These are phyloP conservation scores for Puccinia brachypodii DNA, from an alignment of 1,284 basidiomycete species.

Conservation along the genomic window DNA sequence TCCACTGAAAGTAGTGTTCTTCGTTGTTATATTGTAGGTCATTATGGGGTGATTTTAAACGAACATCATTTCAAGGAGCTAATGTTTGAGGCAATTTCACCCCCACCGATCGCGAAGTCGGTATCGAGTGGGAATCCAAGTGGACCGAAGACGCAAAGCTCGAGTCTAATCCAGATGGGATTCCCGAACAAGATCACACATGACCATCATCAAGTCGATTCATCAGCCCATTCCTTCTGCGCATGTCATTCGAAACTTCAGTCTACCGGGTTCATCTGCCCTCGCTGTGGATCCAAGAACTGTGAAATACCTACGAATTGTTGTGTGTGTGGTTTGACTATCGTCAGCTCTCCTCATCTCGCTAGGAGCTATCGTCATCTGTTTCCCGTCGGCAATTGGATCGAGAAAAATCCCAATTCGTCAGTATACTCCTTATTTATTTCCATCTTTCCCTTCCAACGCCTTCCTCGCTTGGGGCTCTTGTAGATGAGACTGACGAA, in stretches of 20 bases:
- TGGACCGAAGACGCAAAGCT: constrained; percentile 57
- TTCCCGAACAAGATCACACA: constrained; percentile 89
- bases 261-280: constrained; percentile 89
- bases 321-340: constrained; percentile 93
- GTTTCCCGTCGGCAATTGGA: constrained; percentile 81
- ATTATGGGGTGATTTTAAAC: constrained; percentile 92
- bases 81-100: constrained; percentile 91
- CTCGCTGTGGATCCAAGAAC: constrained; percentile 83
- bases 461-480: constrained; percentile 51
- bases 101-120: constrained; percentile 68
- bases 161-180: constrained; percentile 88
- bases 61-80: constrained; percentile 95
- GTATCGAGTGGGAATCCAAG: constrained; percentile 63
- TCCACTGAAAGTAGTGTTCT: not conserved
- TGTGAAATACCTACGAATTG: constrained; percentile 99
- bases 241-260: constrained; percentile 89
- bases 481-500: constrained; percentile 27
- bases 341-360: constrained; percentile 94
- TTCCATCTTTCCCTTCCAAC: constrained; percentile 55
- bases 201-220: constrained; percentile 19
- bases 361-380: constrained; percentile 92
- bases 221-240: constrained; percentile 75
- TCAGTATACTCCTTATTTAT: not conserved
- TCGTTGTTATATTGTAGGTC: constrained; percentile 62
- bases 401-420: constrained; percentile 58